These are phyloP conservation scores for Irpex sp. DNA, from an alignment of 1,284 basidiomycete species.

Conservation along the genomic window DNA sequence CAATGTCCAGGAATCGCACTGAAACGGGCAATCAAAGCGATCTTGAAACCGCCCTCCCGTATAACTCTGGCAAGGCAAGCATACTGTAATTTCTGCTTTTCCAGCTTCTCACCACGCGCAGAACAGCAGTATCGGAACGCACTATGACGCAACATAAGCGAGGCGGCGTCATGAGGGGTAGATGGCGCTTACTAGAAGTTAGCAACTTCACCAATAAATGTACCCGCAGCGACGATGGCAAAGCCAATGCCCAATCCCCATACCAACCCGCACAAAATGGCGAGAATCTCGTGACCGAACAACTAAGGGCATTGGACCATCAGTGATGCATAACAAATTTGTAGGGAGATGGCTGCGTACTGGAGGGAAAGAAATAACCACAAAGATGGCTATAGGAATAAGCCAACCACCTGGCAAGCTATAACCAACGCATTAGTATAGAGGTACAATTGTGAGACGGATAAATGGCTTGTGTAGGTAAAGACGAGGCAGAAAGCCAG, in stretches of 20 bases:
- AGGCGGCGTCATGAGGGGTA: neutral
- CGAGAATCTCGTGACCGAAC: slow-evolving; percentile 78
- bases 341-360: slow-evolving; percentile 30
- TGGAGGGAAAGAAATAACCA: slow-evolving; percentile 76
- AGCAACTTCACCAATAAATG: slow-evolving; percentile 64
- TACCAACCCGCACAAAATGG: slow-evolving; percentile 73
- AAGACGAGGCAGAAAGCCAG: neutral
- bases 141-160: slow-evolving; percentile 26
- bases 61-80: slow-evolving; percentile 77
- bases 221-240: slow-evolving; percentile 63
- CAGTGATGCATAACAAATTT: neutral
- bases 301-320: slow-evolving; percentile 39
- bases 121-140: slow-evolving; percentile 66
- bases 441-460: neutral
- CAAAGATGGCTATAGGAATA: slow-evolving; percentile 79
- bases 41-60: slow-evolving; percentile 75
- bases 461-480: too few relatives aligned
- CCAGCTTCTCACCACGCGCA: slow-evolving; percentile 65
- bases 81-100: slow-evolving; percentile 69
- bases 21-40: slow-evolving; percentile 70
- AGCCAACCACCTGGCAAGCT: slow-evolving; percentile 59
- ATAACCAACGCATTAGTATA: neutral
- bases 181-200: slow-evolving; percentile 58
- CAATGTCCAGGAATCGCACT: slow-evolving; percentile 82
- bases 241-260: slow-evolving; percentile 71